Base-by-base conservation (phyloP, 345 rosid genomes). In the Trapa bicornis region DNA sequence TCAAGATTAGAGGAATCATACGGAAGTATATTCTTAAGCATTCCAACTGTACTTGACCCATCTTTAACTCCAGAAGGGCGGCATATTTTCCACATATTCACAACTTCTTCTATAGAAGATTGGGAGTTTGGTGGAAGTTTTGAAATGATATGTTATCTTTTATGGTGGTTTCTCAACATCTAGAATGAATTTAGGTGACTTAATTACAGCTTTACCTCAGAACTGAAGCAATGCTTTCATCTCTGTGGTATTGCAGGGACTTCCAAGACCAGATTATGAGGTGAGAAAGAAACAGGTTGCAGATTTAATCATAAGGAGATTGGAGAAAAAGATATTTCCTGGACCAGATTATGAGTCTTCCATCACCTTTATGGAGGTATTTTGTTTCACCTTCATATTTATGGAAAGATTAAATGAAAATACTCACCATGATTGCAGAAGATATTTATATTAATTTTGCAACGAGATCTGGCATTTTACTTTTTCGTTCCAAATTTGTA, bases 1-100 rank as follows among this genome's bases (percentile, higher is more conserved):
- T 65, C 69, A 54, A 83, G 84, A 79, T 74, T 90, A 64, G 96
- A 90, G 77, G 78, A 82, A 74, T 81, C 95, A 60, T 94, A 90
- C 77, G 99, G 96, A 41, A 94, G 99, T 73, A 88, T 94, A 77
- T 90, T 94, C 75, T 77, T 94, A 74, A 94, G 99, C 80, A 94
- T 94, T 80, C 96, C 99, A 15, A 90, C 99, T 16, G 69, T 90
- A 74, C 96, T 94, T 65, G 96, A 94, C 82, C 74, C 94, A 52
- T 86, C 89, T 8, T 72, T 94, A 76, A 92, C 99, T 79, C 99
- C 97, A 13, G 72, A 77, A 52, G 95, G 91, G 14, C 78, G 71
- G 62, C 99, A 94, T 76, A 88, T 94, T 75, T 86, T 94, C 47
- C 99, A 94, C 74, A 78, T 94, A 78, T 90, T 94, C 75, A 87